Conservation (phyloP, 2,329 filamentous ascomycete genomes). For the Pseudogymnoascus sp. region DNA sequence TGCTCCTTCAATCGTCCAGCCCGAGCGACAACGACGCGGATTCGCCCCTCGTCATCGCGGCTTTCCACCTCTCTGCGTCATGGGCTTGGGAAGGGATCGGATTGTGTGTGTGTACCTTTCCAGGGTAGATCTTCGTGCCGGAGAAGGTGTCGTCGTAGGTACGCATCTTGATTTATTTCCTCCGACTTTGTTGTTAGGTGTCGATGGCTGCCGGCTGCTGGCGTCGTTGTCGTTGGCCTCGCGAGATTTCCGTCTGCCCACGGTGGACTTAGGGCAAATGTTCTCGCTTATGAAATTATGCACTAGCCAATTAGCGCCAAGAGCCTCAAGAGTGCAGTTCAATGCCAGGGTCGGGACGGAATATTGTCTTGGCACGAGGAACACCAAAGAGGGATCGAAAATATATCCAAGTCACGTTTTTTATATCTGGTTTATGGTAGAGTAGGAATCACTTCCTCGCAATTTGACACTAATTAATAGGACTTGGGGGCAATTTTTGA, state of each 20-base stretch:
- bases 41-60: constrained; percentile 9
- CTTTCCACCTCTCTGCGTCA: constrained; percentile 4
- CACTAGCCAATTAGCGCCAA: constrained; percentile 7
- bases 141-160: constrained; percentile 68
- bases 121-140: constrained; percentile 71
- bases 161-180: constrained; percentile 8
- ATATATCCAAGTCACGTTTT: neutral
- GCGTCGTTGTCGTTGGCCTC: constrained; percentile 7
- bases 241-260: constrained; percentile 7
- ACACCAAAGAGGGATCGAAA: neutral
- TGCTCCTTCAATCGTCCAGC: neutral
- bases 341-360: neutral
- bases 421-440: neutral
- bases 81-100: constrained; percentile 16
- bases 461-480: neutral
- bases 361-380: neutral
- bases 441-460: neutral
- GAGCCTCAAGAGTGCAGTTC: neutral
- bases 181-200: constrained; percentile 7
- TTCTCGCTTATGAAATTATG: constrained; percentile 8
- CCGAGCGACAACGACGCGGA: neutral
- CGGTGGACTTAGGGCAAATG: constrained; percentile 7
- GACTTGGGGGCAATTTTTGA: neutral
- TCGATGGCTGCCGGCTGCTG: constrained; percentile 7
- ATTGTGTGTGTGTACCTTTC: constrained; percentile 55